phyloP scores from a whole-genome alignment of 2,329 filamentous ascomycete species.

The Arthrobotrys iridis region DNA sequence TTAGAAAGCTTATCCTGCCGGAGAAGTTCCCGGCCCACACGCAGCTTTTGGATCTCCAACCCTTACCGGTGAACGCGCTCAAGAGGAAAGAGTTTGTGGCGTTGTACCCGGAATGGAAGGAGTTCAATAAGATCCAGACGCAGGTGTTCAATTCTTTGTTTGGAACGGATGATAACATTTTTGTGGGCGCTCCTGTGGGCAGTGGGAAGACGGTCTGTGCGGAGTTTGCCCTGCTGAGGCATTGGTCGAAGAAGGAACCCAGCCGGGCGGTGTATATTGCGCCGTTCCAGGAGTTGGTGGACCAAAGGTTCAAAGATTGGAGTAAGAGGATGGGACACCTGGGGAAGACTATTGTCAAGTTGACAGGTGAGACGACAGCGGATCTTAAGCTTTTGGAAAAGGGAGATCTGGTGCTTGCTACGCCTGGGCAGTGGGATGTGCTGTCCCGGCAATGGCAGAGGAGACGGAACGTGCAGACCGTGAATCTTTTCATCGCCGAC shows the following conservation, averaged over 20 bases:
- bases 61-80: constrained; percentile 84
- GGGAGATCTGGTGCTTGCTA: constrained; percentile 89
- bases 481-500: constrained; percentile 92
- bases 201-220: constrained; percentile 97
- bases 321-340: constrained; percentile 80
- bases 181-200: constrained; percentile 89
- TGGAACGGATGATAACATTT: constrained; percentile 89
- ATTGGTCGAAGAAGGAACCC: constrained; percentile 78
- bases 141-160: constrained; percentile 96
- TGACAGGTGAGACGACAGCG: constrained; percentile 89
- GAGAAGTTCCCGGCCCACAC: constrained; percentile 97
- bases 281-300: constrained; percentile 91
- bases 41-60: constrained; percentile 88
- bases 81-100: constrained; percentile 84
- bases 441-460: constrained; percentile 96
- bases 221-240: constrained; percentile 87
- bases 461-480: constrained; percentile 90
- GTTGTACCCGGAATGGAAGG: constrained; percentile 82
- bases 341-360: constrained; percentile 89
- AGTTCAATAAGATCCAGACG: constrained; percentile 97
- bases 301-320: constrained; percentile 85
- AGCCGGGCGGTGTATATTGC: constrained; percentile 92
- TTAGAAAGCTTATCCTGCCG: constrained; percentile 91
- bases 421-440: constrained; percentile 94
- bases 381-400: constrained; percentile 88